Evolutionary conservation across 805 yeast genomes (phyloP).

Genomic region (Kodamaea jinghongensis): DNA sequence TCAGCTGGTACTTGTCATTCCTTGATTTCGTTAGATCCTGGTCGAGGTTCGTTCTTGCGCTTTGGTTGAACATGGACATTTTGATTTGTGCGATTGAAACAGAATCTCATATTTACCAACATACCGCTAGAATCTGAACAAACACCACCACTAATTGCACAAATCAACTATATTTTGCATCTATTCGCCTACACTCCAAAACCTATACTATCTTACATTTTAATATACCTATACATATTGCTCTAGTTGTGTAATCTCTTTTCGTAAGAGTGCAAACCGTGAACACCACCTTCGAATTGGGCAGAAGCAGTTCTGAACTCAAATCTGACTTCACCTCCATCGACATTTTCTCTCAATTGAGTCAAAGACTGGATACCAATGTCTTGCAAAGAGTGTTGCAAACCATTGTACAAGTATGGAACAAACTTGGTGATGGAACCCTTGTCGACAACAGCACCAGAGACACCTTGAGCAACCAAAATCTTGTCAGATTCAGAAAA

Average conservation of each 20-base stretch:
- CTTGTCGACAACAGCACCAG: conserved; percentile 95
- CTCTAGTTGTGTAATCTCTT: conserved; percentile 87
- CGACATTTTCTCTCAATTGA: conserved; percentile 63
- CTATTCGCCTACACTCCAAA: too few species aligned
- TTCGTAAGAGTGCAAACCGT: conserved; percentile 94
- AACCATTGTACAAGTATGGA: conserved; percentile 91
- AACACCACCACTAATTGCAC: too few species aligned
- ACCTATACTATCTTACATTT: too few species aligned
- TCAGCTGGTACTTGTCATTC: conserved; percentile 46
- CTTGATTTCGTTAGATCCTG: conserved; percentile 57
- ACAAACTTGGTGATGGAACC: conserved; percentile 92
- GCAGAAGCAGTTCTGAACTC: conserved; percentile 99
- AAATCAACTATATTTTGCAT: too few species aligned
- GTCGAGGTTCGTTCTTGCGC: conserved; percentile 50
- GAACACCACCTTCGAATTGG: conserved; percentile 98
- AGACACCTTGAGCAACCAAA: conserved; percentile 98
- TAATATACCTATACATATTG: too few species aligned
- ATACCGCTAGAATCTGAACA: too few species aligned
- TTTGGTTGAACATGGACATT: neutral
- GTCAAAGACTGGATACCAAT: conserved; percentile 76
- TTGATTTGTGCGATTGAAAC: too few species aligned
- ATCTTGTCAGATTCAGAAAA: conserved; percentile 95
- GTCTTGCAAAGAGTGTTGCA: conserved; percentile 98
- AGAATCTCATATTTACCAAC: too few species aligned
- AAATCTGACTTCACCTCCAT: conserved; percentile 75